phyloP scores from a whole-genome alignment of 208 protist species.

The Crithidia brevicula region DNA sequence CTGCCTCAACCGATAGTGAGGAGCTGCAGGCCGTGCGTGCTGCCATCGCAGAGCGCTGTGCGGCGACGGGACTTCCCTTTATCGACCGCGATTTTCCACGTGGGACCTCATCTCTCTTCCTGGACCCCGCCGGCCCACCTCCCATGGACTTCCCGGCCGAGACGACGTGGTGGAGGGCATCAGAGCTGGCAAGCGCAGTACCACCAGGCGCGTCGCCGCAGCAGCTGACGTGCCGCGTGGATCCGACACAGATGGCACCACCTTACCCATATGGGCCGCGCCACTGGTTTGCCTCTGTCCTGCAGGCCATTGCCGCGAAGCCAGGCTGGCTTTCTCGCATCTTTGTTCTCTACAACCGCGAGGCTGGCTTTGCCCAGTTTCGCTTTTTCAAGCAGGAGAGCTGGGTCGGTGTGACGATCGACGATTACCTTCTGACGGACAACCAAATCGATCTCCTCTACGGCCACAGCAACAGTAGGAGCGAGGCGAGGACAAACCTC shows the following conservation, averaged over 20 bases:
- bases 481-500: slow-evolving; percentile 38
- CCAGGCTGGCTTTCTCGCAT: slow-evolving; percentile 64
- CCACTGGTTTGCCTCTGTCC: slow-evolving; percentile 82
- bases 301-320: slow-evolving; percentile 70
- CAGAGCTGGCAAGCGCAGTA: slow-evolving; percentile 18
- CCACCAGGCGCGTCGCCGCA: too few relatives aligned
- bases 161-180: slow-evolving; percentile 67
- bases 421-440: slow-evolving; percentile 88
- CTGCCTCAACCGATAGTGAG: background rate
- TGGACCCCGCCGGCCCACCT: slow-evolving; percentile 55
- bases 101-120: slow-evolving; percentile 75
- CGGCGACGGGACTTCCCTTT: slow-evolving; percentile 51
- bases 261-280: slow-evolving; percentile 61
- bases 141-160: slow-evolving; percentile 54
- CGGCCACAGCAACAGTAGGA: slow-evolving; percentile 45
- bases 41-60: slow-evolving; percentile 47
- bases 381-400: slow-evolving; percentile 82
- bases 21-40: slow-evolving; percentile 36
- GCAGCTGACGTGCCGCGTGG: slow-evolving; percentile 21
- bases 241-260: slow-evolving; percentile 36
- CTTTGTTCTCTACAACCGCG: slow-evolving; percentile 63
- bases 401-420: slow-evolving; percentile 84
- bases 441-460: slow-evolving; percentile 44
- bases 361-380: slow-evolving; percentile 86
- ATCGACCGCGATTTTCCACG: slow-evolving; percentile 85